These are phyloP conservation scores for Kuraishia cidri DNA, from an alignment of 805 yeast genomes.

Conservation along the genomic window DNA sequence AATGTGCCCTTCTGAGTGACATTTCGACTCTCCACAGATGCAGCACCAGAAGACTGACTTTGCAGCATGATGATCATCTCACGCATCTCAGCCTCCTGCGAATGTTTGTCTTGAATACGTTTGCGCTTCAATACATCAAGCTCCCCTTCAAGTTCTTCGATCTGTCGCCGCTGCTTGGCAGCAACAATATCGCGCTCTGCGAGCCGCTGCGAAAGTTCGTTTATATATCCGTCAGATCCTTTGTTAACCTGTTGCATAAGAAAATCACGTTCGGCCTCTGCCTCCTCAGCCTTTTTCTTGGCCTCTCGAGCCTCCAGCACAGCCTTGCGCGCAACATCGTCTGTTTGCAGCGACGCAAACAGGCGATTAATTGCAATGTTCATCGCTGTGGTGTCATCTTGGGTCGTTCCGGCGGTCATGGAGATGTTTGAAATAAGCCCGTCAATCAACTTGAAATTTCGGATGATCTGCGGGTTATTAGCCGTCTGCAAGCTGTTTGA, in stretches of 20 bases:
- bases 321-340: constrained; percentile 78
- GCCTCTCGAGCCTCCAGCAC: constrained; percentile 30
- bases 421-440: constrained; percentile 46
- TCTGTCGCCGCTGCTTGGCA: constrained; percentile 48
- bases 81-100: constrained; percentile 69
- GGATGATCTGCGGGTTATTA: constrained; percentile 23
- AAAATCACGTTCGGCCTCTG: constrained; percentile 30
- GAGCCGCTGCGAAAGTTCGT: constrained; percentile 50
- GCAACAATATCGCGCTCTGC: constrained; percentile 55
- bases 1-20: no score
- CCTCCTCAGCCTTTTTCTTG: constrained; percentile 26
- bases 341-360: constrained; percentile 67
- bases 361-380: constrained; percentile 72
- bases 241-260: constrained; percentile 23
- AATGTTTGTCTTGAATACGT: constrained; percentile 57
- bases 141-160: constrained; percentile 51
- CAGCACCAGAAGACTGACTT: constrained; percentile 18
- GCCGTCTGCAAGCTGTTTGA: constrained; percentile 37
- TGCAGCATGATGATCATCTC: constrained; percentile 54
- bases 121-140: constrained; percentile 55
- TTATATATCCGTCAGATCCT: constrained; percentile 71
- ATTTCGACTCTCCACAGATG: constrained; percentile 3
- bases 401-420: constrained; percentile 31
- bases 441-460: constrained; percentile 49
- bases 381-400: constrained; percentile 55